Evolutionary conservation across 177 flowering plant genomes (phyloP), one percentile per base, ranked within the genome.

Genomic region (Vitis hybrid): DNA sequence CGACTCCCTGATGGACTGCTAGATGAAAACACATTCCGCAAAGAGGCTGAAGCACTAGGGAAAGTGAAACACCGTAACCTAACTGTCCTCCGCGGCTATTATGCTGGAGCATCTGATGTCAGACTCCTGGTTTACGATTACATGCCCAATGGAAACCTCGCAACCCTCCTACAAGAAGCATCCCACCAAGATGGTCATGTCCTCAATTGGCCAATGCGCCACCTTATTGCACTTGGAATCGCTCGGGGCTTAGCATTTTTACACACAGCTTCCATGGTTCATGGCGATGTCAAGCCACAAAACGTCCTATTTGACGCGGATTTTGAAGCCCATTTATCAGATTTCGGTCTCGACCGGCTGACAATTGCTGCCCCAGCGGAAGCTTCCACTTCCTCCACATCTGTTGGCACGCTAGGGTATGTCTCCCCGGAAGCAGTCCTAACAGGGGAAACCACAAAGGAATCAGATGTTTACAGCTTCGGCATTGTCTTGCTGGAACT

Each of bases 401-500:
- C 81, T 16, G 87, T 80, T 1, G 98, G 97, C 11, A 81, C 97
- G 0, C 49, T 90, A 3, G 95, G 98, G 2, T 91, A 94, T 21
- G 86, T 84, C 1, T 77, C 98, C 5, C 96, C 98, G 2, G 97
- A 94, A 75, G 89, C 83, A 0, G 72, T 51, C 10, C 18, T 81
- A 49, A 81, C 87, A 0, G 90, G 89, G 45, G 79, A 82, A 64
- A 74, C 75, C 0, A 77, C 86, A 3, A 92, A 74, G 65, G 94
- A 92, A 78, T 75, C 87, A 2, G 98, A 94, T 71, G 91, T 90
- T 0, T 94, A 92, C 79, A 90, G 97, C 62, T 94, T 90, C 50
- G 98, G 98, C 3, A 89, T 94, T 0, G 90, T 94, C 10, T 64
- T 94, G 82, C 81, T 94, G 2, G 98, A 94, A 76, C 81, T 92